Percentiles rank a stretch among this genome's conserved stretches.
Evolutionary conservation across 2,329 filamentous ascomycete genomes (phyloP).

Genomic region (Arthrobotrys sphaeroides): DNA sequence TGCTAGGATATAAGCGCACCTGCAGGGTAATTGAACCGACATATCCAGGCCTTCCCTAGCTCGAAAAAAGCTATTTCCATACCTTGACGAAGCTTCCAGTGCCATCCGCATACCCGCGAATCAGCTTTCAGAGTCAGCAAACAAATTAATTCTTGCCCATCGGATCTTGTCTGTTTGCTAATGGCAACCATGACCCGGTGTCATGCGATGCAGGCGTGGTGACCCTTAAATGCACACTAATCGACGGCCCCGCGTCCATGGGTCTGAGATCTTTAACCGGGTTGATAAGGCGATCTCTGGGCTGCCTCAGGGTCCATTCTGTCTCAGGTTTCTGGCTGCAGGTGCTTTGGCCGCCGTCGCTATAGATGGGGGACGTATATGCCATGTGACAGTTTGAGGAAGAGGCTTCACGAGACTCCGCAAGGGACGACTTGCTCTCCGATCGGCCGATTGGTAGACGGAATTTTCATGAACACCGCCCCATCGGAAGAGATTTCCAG

Average conservation of each 20-base stretch:
- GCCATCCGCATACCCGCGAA: background rate
- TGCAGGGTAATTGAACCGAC: conserved; percentile 30
- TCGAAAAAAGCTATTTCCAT: background rate
- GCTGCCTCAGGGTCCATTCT: background rate
- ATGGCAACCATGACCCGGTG: background rate
- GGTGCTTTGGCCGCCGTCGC: conserved; percentile 14
- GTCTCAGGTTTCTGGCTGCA: conserved; percentile 7
- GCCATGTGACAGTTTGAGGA: background rate
- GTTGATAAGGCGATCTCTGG: background rate
- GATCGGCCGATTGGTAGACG: background rate
- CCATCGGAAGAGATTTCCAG: background rate
- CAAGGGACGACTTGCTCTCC: background rate
- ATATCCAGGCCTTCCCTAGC: background rate
- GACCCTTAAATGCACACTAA: conserved; percentile 4
- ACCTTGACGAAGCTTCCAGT: background rate
- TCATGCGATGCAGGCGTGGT: background rate
- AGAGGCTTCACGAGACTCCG: background rate
- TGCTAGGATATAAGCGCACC: background rate
- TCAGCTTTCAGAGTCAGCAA: background rate
- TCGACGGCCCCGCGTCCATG: conserved; percentile 4
- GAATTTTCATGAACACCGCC: background rate
- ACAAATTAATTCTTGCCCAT: background rate
- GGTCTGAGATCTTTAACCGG: background rate
- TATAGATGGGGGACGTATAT: background rate
- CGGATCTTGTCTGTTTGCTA: background rate